Base-by-base conservation (phyloP, 257 asterid genomes). In the Forsythia viridissima region DNA sequence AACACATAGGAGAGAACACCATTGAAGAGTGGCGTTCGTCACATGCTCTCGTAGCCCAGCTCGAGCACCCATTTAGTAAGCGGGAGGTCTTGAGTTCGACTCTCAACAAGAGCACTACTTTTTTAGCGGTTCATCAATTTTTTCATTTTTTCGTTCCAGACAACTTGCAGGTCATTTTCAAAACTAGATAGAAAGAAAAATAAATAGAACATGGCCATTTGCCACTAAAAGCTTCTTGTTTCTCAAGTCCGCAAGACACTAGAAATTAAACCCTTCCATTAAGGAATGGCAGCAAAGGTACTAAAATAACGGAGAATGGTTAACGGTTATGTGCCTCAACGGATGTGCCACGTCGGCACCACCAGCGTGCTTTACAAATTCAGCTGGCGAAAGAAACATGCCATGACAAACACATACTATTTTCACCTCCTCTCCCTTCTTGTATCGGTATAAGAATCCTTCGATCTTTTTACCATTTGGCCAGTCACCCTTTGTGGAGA, bases 11-110 rank as follows among this genome's bases (percentile, higher is more conserved):
- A 44, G 52, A 3, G 52, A 44, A 44, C 3, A 9, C 13, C 13
- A 44, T 44, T 4, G 12, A 44, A 46, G 3, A 9, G 9, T 11
- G 0, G 8, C 9, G 55, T 41, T 41, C 8, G 11, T 41, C 24
- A 24, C 24, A 24, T 24, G 24, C 24, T 24, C 24, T 24, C 0
- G 24, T 0, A 30, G 34, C 34, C 2, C 2, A 1, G 34, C 2
- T 30, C 1, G 87, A 83, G 83, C 89, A 85, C 86, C 86, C 79
- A 85, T 85, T 87, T 85, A 87, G 91, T 83, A 81, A 87, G 88
- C 85, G 88, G 89, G 85, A 87, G 85, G 89, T 87, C 91, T 80
- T 85, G 85, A 82, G 89, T 83, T 83, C 85, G 76, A 85, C 87
- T 85, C 89, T 87, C 85, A 82, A 84, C 84, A 80, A 87, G 84